Evolutionary conservation across 805 yeast genomes (phyloP).

Genomic region (Zygosaccharomyces rouxii): DNA sequence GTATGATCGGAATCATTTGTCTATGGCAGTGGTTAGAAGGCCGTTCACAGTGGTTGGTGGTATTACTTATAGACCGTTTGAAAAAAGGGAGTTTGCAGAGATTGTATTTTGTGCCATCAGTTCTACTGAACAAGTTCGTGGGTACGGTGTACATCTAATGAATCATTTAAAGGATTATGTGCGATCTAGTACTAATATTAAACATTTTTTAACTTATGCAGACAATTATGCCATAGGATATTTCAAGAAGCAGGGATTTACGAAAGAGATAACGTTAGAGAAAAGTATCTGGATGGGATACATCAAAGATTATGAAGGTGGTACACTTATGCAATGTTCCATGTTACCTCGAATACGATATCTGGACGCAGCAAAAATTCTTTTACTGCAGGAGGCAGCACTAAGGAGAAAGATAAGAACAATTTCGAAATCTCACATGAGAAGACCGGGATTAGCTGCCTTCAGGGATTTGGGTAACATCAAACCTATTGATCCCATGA

Average conservation of each 20-base stretch:
- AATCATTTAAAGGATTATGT: conserved; percentile 96
- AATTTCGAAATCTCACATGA: conserved; percentile 71
- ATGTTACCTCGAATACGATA: conserved; percentile 88
- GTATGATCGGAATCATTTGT: conserved; percentile 88
- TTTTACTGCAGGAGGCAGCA: conserved; percentile 87
- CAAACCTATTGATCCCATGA: conserved; percentile 67
- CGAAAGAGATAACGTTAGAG: conserved; percentile 87
- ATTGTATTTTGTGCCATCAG: conserved; percentile 98
- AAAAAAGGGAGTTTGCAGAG: conserved; percentile 87
- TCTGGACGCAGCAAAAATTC: conserved; percentile 79
- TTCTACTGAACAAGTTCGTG: conserved; percentile 95
- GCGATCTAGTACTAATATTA: conserved; percentile 76
- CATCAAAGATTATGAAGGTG: conserved; percentile 98
- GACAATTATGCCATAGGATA: conserved; percentile 99
- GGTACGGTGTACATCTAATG: conserved; percentile 98
- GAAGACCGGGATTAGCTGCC: conserved; percentile 73
- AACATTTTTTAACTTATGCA: conserved; percentile 89
- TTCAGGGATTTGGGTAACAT: conserved; percentile 50
- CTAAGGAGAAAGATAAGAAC: conserved; percentile 76
- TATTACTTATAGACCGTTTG: conserved; percentile 92
- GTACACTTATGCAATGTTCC: conserved; percentile 94
- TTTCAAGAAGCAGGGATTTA: conserved; percentile 96
- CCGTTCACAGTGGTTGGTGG: conserved; percentile 98
- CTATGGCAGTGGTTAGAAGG: conserved; percentile 92
- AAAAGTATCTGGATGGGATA: conserved; percentile 95